Conservation (phyloP, 441 rosid species). For the Aquilaria agallochum region DNA sequence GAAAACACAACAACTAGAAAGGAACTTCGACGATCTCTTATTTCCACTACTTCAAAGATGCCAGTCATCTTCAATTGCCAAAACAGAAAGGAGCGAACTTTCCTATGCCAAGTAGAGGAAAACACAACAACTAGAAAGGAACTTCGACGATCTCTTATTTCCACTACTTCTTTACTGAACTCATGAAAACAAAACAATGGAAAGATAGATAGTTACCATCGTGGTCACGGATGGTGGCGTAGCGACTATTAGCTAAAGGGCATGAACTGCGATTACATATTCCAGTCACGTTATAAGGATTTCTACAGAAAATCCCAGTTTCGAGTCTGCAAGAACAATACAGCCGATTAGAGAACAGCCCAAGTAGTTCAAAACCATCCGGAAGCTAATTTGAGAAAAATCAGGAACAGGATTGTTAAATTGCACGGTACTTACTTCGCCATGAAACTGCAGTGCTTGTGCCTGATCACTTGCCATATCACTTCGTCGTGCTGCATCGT, state of each 20-base stretch:
- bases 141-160: no score
- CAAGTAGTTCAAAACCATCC: neutral
- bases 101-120: no score
- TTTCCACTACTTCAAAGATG: no score
- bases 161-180: no score
- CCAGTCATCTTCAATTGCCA: no score
- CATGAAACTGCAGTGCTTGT: constrained; percentile 94
- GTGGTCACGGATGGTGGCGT: constrained; percentile 87
- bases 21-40: no score
- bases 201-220: constrained; percentile 42
- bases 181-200: neutral
- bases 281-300: constrained; percentile 86
- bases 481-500: constrained; percentile 62
- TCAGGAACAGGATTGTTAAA: neutral
- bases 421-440: constrained; percentile 50
- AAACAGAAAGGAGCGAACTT: no score
- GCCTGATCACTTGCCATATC: constrained; percentile 94
- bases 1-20: no score
- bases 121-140: no score
- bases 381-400: neutral
- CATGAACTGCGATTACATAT: constrained; percentile 89
- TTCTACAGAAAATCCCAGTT: constrained; percentile 86
- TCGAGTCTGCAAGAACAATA: constrained; percentile 48
- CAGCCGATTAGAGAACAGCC: neutral
- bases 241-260: constrained; percentile 93